A percentile compares a stretch with the other conserved stretches of the same genome.
phyloP scores from a whole-genome alignment of 2,329 filamentous ascomycete genomes.

The Dactylellina parvicollis region DNA sequence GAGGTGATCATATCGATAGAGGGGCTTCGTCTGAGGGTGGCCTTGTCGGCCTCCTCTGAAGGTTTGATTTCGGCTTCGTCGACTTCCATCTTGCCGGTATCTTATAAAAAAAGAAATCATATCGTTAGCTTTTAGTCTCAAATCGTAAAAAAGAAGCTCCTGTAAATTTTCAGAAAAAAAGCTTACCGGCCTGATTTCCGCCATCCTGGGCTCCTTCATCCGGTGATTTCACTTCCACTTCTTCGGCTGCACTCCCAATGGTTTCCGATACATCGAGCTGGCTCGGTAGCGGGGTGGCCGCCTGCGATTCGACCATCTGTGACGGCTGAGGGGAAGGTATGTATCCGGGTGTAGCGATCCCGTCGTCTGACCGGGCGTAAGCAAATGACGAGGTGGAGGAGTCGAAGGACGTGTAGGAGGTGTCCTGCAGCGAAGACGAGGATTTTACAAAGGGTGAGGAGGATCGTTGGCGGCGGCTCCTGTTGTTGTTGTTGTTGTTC shows the following conservation, averaged over 20 bases:
- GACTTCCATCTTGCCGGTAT: slow-evolving; percentile 38
- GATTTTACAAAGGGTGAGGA: slow-evolving; percentile 31
- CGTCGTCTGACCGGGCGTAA: slow-evolving; percentile 51
- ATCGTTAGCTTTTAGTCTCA: neutral
- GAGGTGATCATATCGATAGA: slow-evolving; percentile 52
- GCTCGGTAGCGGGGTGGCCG: slow-evolving; percentile 43
- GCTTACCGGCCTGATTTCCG: slow-evolving; percentile 26
- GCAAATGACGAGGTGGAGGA: slow-evolving; percentile 18
- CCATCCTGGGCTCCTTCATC: neutral
- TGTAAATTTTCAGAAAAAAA: neutral
- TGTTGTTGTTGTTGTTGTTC: neutral
- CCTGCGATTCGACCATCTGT: slow-evolving; percentile 53
- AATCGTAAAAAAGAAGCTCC: neutral
- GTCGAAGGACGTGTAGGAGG: slow-evolving; percentile 20
- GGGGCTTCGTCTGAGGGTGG: slow-evolving; percentile 32
- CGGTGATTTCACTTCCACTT: neutral
- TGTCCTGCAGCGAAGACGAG: slow-evolving; percentile 32
- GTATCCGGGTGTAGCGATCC: slow-evolving; percentile 35
- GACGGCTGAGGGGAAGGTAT: slow-evolving; percentile 47
- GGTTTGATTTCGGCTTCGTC: slow-evolving; percentile 19
- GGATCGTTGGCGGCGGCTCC: slow-evolving; percentile 24
- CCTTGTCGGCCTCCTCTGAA: slow-evolving; percentile 2
- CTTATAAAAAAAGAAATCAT: neutral
- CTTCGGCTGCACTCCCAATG: neutral
- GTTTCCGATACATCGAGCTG: slow-evolving; percentile 39